Evolutionary conservation across 2,329 filamentous ascomycete genomes (phyloP).

Genomic region (Colletotrichum truncatum): DNA sequence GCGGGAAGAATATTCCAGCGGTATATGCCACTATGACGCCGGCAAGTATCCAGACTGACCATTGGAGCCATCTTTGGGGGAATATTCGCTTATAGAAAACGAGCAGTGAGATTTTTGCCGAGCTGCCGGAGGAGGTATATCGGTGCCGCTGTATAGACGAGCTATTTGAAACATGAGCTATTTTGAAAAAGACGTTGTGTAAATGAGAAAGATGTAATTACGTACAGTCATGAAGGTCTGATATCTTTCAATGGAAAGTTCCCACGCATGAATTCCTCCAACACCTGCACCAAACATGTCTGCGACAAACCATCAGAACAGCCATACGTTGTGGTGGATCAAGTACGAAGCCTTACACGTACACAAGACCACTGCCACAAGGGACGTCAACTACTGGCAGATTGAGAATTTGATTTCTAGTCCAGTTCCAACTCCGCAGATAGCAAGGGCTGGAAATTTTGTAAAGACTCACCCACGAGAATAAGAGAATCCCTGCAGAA

Average conservation of each 20-base stretch:
- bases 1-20: constrained; percentile 43
- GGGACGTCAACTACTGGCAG: too few relatives aligned
- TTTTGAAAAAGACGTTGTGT: too few relatives aligned
- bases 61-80: constrained; percentile 43
- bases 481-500: too few relatives aligned
- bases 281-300: constrained; percentile 38
- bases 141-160: constrained; percentile 37
- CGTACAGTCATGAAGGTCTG: constrained; percentile 37
- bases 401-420: too few relatives aligned
- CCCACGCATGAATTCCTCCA: constrained; percentile 42
- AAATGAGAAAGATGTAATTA: too few relatives aligned
- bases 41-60: constrained; percentile 39
- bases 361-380: too few relatives aligned
- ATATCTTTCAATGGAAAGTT: constrained; percentile 38
- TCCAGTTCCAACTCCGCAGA: too few relatives aligned
- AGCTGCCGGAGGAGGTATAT: constrained; percentile 44
- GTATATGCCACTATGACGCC: constrained; percentile 42
- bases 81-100: constrained; percentile 48
- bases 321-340: too few relatives aligned
- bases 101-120: constrained; percentile 48
- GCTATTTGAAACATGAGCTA: constrained; percentile 24
- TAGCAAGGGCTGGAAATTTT: too few relatives aligned
- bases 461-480: too few relatives aligned
- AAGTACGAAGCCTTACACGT: too few relatives aligned
- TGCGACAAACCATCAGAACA: too few relatives aligned